These are phyloP conservation scores for Taxawa tesnikishii DNA, from an alignment of 2,329 filamentous ascomycete species.

Conservation along the genomic window DNA sequence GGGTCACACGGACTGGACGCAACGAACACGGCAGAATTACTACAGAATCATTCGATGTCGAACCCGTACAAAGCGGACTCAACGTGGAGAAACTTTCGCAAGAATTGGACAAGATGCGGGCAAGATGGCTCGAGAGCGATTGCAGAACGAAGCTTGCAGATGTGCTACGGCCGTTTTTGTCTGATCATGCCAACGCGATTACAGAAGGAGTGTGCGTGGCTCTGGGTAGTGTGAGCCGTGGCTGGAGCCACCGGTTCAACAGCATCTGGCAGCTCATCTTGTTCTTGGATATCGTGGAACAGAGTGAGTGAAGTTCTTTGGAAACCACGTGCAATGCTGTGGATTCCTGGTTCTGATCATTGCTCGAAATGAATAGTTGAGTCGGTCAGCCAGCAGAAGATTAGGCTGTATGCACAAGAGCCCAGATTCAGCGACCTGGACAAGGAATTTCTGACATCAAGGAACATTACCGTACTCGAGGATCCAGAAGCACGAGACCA, in stretches of 20 bases:
- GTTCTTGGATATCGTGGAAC: constrained; percentile 15
- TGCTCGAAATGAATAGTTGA: too few relatives aligned
- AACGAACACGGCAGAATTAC: not conserved
- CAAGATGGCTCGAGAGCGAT: constrained; percentile 2
- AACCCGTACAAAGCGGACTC: constrained; percentile 4
- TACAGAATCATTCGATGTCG: not conserved
- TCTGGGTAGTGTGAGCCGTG: constrained; percentile 17
- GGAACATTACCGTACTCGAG: constrained; percentile 11
- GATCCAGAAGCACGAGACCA: constrained; percentile 3
- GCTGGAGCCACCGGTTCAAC: constrained; percentile 14
- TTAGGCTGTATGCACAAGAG: constrained; percentile 16
- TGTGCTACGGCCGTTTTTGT: constrained; percentile 1
- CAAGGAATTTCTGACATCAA: constrained; percentile 11
- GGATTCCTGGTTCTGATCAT: too few relatives aligned
- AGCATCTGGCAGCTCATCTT: constrained; percentile 19
- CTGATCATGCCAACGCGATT: constrained; percentile 13
- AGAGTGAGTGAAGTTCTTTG: constrained; percentile 1
- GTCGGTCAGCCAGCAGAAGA: not conserved
- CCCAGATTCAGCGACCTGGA: constrained; percentile 17
- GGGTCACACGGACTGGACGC: constrained; percentile 3
- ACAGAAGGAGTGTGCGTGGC: constrained; percentile 18
- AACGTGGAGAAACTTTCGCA: constrained; percentile 6
- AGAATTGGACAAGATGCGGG: constrained; percentile 3
- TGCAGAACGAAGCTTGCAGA: constrained; percentile 2
- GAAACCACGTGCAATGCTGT: too few relatives aligned